A percentile compares a stretch with the other conserved stretches of the same genome.
Conservation (phyloP, 768 basidiomycete species). For the Mrakia gelida region DNA sequence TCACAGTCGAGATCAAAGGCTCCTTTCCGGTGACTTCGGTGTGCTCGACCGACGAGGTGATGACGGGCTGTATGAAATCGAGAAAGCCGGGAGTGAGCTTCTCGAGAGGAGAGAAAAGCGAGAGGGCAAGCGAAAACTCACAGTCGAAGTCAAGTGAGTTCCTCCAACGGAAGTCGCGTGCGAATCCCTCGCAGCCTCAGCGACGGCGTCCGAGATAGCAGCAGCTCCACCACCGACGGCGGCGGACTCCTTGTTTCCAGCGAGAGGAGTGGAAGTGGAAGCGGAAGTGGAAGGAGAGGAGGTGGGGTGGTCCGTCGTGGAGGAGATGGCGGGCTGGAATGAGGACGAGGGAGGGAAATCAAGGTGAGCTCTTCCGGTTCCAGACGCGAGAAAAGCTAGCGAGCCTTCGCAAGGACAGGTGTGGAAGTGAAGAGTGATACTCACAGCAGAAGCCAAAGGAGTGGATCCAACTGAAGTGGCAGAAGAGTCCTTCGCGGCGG, state of each 20-base stretch:
- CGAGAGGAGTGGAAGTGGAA: not conserved
- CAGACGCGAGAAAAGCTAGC: too few relatives aligned
- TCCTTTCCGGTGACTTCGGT: not conserved
- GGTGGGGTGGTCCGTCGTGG: not conserved
- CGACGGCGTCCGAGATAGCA: not conserved
- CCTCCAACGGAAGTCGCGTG: conserved; percentile 11
- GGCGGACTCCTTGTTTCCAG: not conserved
- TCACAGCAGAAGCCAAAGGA: not conserved
- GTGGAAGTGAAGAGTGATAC: too few relatives aligned
- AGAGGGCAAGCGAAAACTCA: too few relatives aligned
- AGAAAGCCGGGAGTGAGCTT: too few relatives aligned
- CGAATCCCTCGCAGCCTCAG: conserved; percentile 23
- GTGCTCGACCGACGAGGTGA: not conserved
- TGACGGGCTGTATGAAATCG: not conserved
- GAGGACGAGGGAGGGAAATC: too few relatives aligned
- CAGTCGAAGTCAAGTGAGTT: too few relatives aligned
- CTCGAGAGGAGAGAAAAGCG: too few relatives aligned
- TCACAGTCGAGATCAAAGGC: not conserved
- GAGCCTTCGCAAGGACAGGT: too few relatives aligned
- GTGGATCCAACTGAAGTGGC: conserved; percentile 10
- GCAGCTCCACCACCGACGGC: conserved; percentile 19
- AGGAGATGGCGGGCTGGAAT: conserved; percentile 12
- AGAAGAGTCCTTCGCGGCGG: conserved; percentile 14
- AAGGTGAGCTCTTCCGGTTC: not conserved
- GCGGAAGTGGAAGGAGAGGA: not conserved